Evolutionary conservation across 2,329 filamentous ascomycete species (phyloP), one percentile per base, ranked within the genome.

Genomic region (Penicillium sp.): DNA sequence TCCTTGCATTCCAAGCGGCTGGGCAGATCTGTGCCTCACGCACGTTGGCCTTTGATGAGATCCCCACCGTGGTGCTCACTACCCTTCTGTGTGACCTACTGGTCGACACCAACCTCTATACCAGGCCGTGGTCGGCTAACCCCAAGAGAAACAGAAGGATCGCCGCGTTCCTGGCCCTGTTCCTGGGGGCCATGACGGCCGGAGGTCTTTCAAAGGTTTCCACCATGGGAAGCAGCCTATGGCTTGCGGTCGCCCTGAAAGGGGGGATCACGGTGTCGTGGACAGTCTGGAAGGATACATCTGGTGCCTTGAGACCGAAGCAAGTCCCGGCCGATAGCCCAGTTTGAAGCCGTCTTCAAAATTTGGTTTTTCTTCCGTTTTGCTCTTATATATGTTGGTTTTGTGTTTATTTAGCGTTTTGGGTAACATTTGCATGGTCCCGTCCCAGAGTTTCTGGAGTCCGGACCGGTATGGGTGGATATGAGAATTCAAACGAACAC

Each of bases 241-340:
- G 66, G 66, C 35, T 68, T 26, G 65, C 65, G 1, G 57, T 61
- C 13, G 60, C 45, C 3, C 39, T 67, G 37, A 69, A 69, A 41
- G 39, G 54, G 6, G 22, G 28, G 2, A 54, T 69, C 9, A 60
- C 56, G 2, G 11, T 64, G 11, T 54, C 45, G 10, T 69, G 60
- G 55, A 49, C 59, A 15, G 50, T 67, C 10, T 69, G 66, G 66
- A 54, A 39, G 31, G 36, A 38, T 7, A 32, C 8, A 12, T 31
- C 35, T 3, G 35, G 33, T 8, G 9, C 20, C 6, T 7, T 17
- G n/a, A 26, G 23, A 12, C 22, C 26, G 16, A 45, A 45, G 25
- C 22, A 22, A 22, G 18, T 8, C 11, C 7, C 10, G 9, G 28
- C 31, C 13, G 22, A 22, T n/a, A 41, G 29, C 23, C 32, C 30